phyloP scores from a whole-genome alignment of 805 yeast species.

The Candida piceae region DNA sequence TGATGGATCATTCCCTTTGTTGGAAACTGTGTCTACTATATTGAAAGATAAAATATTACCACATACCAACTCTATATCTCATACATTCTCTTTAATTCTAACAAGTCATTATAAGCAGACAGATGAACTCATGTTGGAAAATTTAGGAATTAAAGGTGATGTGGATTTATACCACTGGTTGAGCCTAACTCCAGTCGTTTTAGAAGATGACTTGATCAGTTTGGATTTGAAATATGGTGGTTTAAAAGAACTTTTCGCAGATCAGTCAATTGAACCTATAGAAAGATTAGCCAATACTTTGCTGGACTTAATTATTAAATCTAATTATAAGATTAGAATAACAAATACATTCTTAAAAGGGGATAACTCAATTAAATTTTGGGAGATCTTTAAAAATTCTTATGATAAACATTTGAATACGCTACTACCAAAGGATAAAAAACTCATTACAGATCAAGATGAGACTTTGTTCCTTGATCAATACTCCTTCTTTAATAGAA shows the following conservation, averaged over 20 bases:
- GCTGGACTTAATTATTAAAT: conserved; percentile 37
- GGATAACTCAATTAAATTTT: conserved; percentile 43
- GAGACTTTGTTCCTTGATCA: conserved; percentile 31
- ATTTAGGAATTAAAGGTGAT: conserved; percentile 25
- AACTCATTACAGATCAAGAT: conserved; percentile 28
- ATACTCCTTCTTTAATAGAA: conserved; percentile 33
- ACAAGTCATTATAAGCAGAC: conserved; percentile 11
- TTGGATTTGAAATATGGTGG: conserved; percentile 35
- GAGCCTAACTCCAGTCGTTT: conserved; percentile 10
- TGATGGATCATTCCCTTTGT: conserved; percentile 11
- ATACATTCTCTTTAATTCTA: conserved; percentile 15
- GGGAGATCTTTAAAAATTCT: conserved; percentile 35
- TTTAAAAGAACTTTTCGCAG: conserved; percentile 37
- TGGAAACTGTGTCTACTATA: conserved; percentile 9
- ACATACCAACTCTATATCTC: conserved; percentile 1
- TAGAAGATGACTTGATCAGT: conserved; percentile 39
- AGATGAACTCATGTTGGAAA: conserved; percentile 17
- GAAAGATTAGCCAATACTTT: conserved; percentile 45
- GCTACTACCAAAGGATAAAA: conserved; percentile 32
- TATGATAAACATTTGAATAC: conserved; percentile 25
- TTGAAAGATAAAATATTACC: conserved; percentile 17
- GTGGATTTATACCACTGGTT: conserved; percentile 22
- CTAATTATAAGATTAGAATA: conserved; percentile 39
- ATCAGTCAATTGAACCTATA: conserved; percentile 41
- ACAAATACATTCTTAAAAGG: conserved; percentile 62